Percentiles rank a stretch among this genome's conserved stretches.
Evolutionary conservation across 495 filamentous ascomycete species (phyloP).

Genomic region (Umbilicaria muhlenbergii): DNA sequence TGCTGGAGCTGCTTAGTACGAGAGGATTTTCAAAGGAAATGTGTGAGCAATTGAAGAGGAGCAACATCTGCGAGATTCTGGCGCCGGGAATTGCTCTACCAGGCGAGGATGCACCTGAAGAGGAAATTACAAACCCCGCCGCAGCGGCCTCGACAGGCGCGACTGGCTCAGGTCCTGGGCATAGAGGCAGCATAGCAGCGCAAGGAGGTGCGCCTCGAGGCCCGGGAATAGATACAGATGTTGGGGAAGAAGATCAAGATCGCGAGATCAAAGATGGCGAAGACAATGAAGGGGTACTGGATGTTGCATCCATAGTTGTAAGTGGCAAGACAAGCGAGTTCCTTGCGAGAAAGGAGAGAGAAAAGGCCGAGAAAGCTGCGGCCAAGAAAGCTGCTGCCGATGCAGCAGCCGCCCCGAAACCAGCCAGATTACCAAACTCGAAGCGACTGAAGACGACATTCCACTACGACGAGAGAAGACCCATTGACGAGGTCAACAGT

Average conservation of each 20-base stretch:
- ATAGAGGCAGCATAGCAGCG: constrained; percentile 10
- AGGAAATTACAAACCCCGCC: constrained; percentile 44
- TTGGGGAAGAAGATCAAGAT: constrained; percentile 36
- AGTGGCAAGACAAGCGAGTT: constrained; percentile 88
- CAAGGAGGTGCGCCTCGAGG: constrained; percentile 27
- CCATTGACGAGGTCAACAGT: constrained; percentile 39
- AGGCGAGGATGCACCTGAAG: constrained; percentile 29
- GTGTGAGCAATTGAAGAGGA: constrained; percentile 91
- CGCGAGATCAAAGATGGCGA: constrained; percentile 26
- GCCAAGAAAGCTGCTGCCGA: constrained; percentile 32
- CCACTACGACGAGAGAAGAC: constrained; percentile 64
- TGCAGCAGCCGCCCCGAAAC: constrained; percentile 18
- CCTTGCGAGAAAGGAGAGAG: constrained; percentile 77
- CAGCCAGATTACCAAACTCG: constrained; percentile 58
- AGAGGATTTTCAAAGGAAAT: constrained; percentile 70
- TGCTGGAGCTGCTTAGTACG: constrained; percentile 48
- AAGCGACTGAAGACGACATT: constrained; percentile 64
- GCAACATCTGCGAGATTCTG: constrained; percentile 74
- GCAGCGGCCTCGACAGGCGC: constrained; percentile 38
- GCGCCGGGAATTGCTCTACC: constrained; percentile 46
- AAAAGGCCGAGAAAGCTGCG: constrained; percentile 58
- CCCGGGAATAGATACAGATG: constrained; percentile 34
- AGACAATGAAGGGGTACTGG: constrained; percentile 71
- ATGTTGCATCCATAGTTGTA: constrained; percentile 85
- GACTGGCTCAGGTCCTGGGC: constrained; percentile 21